These are phyloP conservation scores for Aegilops bicornis DNA, from an alignment of 176 grass and related monocot genomes.

Conservation along the genomic window DNA sequence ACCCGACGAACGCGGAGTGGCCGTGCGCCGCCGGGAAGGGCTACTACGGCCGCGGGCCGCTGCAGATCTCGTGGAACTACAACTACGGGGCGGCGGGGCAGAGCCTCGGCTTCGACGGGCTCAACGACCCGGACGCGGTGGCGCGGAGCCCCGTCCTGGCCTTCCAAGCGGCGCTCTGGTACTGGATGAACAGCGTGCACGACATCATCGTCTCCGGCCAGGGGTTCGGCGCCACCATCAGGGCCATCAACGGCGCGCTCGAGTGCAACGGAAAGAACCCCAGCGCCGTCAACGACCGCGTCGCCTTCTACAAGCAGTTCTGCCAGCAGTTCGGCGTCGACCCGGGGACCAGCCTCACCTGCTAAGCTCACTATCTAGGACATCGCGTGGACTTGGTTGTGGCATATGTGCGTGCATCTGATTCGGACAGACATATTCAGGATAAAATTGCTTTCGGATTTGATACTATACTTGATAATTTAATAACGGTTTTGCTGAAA, in stretches of 20 bases:
- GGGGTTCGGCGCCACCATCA: conserved; percentile 62
- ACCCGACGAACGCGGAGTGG: conserved; percentile 39
- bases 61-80: conserved; percentile 92
- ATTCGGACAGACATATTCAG: neutral
- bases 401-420: neutral
- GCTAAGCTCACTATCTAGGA: conserved; percentile 14
- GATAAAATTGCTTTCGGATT: too few species aligned
- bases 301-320: conserved; percentile 70
- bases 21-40: conserved; percentile 64
- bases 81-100: conserved; percentile 81
- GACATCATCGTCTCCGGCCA: conserved; percentile 43
- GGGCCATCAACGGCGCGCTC: conserved; percentile 55
- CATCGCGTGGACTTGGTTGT: too few species aligned
- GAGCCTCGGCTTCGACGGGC: conserved; percentile 86
- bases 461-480: too few species aligned
- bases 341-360: conserved; percentile 71
- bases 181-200: conserved; percentile 72
- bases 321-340: conserved; percentile 79
- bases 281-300: conserved; percentile 30
- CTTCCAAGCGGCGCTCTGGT: conserved; percentile 83
- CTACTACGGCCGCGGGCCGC: conserved; percentile 78
- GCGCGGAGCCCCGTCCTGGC: conserved; percentile 56
- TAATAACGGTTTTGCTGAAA: too few species aligned
- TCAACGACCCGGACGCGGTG: conserved; percentile 67
- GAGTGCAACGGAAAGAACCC: conserved; percentile 81